Evolutionary conservation across 1,139 yeast genomes (phyloP).

Genomic region (Hansenula anomala): DNA sequence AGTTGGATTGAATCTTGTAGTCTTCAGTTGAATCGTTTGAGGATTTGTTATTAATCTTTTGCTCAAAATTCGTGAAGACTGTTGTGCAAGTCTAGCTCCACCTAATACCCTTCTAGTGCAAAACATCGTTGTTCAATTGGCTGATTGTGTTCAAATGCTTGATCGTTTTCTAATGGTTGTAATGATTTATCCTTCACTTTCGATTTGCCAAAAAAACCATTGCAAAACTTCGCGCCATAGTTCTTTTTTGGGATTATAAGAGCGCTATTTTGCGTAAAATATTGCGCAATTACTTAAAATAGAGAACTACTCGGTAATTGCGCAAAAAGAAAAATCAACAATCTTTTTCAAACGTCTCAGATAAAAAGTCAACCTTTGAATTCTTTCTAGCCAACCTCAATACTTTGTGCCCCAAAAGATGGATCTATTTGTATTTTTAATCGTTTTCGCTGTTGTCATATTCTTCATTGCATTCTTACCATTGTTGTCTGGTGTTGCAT

Average conservation of each 20-base stretch:
- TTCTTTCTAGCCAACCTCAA: no score
- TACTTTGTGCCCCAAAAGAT: no score
- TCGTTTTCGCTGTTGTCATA: constrained; percentile 10
- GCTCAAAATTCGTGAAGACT: neutral
- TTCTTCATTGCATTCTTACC: constrained; percentile 16
- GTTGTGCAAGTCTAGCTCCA: neutral
- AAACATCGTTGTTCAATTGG: neutral
- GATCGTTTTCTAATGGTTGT: no score
- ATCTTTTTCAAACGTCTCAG: no score
- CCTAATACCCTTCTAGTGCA: neutral
- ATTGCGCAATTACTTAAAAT: neutral
- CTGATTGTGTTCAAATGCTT: no score
- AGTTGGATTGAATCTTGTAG: neutral
- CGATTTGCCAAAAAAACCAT: neutral
- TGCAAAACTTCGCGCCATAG: neutral
- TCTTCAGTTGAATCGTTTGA: neutral
- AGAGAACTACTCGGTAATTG: neutral
- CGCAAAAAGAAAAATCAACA: neutral
- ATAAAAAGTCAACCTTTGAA: no score
- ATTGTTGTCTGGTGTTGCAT: constrained; percentile 17
- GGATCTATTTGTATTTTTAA: constrained; percentile 6
- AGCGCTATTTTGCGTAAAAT: neutral
- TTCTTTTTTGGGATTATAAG: no score
- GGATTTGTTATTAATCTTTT: neutral
- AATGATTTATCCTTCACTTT: neutral